Evolutionary conservation across 257 asterid species (phyloP).

Genomic region (Solanum sparsipilum): DNA sequence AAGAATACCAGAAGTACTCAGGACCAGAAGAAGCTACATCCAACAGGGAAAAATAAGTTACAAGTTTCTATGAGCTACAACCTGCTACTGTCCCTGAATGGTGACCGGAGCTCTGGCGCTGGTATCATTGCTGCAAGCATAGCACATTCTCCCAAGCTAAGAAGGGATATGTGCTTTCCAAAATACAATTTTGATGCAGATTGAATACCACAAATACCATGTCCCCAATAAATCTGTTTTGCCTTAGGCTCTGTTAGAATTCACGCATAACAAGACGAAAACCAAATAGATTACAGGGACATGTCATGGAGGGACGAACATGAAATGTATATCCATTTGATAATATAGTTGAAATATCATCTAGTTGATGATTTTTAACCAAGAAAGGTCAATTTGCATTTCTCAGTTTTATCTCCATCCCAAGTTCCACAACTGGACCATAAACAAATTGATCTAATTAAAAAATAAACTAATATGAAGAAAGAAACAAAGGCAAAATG

Average conservation of each 20-base stretch:
- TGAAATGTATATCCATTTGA: not conserved
- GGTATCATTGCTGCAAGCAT: slow-evolving; percentile 26
- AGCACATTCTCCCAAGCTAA: slow-evolving; percentile 26
- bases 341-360: not conserved
- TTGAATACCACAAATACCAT: slow-evolving; percentile 23
- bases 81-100: slow-evolving; percentile 22
- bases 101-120: slow-evolving; percentile 22
- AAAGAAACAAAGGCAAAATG: not conserved
- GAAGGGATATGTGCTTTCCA: slow-evolving; percentile 16
- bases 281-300: not conserved
- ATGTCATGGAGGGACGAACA: not conserved
- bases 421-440: not conserved
- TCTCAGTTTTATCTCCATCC: not conserved
- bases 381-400: not conserved
- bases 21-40: not conserved
- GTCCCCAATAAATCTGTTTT: slow-evolving; percentile 25
- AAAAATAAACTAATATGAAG: not conserved
- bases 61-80: not conserved
- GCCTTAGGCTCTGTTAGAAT: not conserved
- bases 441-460: not conserved
- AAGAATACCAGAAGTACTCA: not conserved
- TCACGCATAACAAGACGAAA: not conserved
- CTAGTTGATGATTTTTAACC: not conserved
- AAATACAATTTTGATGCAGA: slow-evolving; percentile 22
- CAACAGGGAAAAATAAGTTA: not conserved